Base-by-base conservation (phyloP, 1,139 yeast species). In the Taiozyma sp. region DNA sequence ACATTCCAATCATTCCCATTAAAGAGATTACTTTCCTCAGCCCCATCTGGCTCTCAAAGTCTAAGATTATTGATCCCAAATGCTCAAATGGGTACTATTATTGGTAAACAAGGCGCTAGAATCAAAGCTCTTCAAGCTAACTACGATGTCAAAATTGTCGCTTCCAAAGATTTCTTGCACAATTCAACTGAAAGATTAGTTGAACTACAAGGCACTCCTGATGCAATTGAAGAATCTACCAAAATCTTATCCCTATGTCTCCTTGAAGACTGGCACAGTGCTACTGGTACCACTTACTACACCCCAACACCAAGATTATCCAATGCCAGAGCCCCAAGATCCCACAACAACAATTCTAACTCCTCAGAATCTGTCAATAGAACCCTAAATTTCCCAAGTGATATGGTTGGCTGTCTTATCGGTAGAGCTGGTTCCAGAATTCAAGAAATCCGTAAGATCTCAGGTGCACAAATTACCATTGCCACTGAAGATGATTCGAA, bases 361-460 rank as follows among this genome's bases (percentile, higher is more conserved):
- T 39, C 34, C 28, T 32, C 47, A 41, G 72, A 68, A 50, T 62
- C 40, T 9, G 42, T 68, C 43, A 65, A 72, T 10, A 76, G 73
- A 48, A 69, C 70, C 35, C 73, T 84, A 37, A 71, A 79, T 22
- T 85, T 89, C 65, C 89, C 96, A 42, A 84, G 87, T 59, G 90
- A 84, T 53, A 83, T 85, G 73, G 96, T 90, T 47, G 97, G 97
- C 46, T 95, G 96, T 47, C 76, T 90, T 52, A 88, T 90, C 62
- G 97, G 97, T 58, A 85, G 85, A 62, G 84, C 85, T 58, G 97
- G 97, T 44, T 73, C 88, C 44, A 79, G 95, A 69, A 88, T 90
- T 60, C 95, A 88, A 66, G 96, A 91, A 51, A 87, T 90, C 50
- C 79, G 97, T 60, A 81, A 86, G 61, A 79, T 78, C 44, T 81